A percentile compares a stretch with the other conserved stretches of the same genome.
Conservation (phyloP, 768 basidiomycete genomes). For the Solioccasus polychromus region DNA sequence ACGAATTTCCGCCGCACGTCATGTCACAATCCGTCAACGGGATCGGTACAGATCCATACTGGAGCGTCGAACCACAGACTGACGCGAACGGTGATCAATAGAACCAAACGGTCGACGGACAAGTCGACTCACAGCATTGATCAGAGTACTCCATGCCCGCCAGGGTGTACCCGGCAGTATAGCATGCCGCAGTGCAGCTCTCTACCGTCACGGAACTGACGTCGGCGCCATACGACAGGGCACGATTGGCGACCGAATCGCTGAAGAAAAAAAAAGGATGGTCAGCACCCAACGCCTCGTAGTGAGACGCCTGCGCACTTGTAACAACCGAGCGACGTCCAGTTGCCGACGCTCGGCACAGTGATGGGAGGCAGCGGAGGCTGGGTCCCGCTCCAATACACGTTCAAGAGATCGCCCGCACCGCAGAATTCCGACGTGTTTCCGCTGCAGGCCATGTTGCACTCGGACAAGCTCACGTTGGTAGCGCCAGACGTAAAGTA, state of each 20-base stretch:
- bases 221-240: conserved; percentile 28
- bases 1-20: conserved; percentile 21
- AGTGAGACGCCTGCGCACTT: conserved; percentile 39
- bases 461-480: conserved; percentile 48
- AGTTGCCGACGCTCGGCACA: conserved; percentile 54
- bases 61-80: conserved; percentile 20
- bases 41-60: conserved; percentile 31
- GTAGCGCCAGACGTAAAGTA: conserved; percentile 44
- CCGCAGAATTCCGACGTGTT: conserved; percentile 59
- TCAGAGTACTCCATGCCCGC: conserved; percentile 47
- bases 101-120: conserved; percentile 18
- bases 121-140: conserved; percentile 45
- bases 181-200: conserved; percentile 48
- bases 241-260: conserved; percentile 34
- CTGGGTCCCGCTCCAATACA: conserved; percentile 27
- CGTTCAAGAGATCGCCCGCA: conserved; percentile 53
- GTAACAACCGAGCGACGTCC: conserved; percentile 75
- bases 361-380: conserved; percentile 57
- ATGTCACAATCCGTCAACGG: conserved; percentile 51
- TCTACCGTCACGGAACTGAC: conserved; percentile 47
- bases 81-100: conserved; percentile 43
- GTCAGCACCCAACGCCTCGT: not conserved
- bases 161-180: conserved; percentile 36
- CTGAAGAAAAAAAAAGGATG: conserved; percentile 16
- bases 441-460: conserved; percentile 61